Evolutionary conservation across 352 stramenopile genomes (phyloP), one percentile per base, ranked within the genome.

Genomic region (Aphanomyces euteiches): DNA sequence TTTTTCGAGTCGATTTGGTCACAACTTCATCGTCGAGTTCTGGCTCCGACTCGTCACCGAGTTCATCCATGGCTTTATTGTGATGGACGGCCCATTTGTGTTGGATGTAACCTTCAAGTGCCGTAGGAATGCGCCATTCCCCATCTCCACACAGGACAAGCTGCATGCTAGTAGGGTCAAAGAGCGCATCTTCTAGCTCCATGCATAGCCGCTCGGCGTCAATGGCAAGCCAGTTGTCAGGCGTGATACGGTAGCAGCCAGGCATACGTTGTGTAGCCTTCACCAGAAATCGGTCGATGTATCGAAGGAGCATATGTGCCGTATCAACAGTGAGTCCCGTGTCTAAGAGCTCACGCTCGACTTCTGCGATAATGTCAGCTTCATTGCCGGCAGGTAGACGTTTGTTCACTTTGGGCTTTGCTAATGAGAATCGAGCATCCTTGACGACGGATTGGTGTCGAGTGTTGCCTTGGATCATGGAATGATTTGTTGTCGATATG

Each of bases 171-270:
- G 34, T 10, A 4, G 64, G 64, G 39, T 70, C 34, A 58, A 70
- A 70, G 36, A 63, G 43, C 5, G 64, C 64, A 0, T 70, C 64
- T 61, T 70, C 64, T 38, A 70, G 54, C 34, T 70, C 64, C 8
- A 41, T 28, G 21, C 47, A 70, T 17, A 70, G 54, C 8, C 64
- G 64, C 38, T 70, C 64, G 6, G 64, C 50, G 54, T 70, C 64
- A 15, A 70, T 70, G 4, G 64, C 64, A 19, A 70, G 64, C 64
- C 64, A 70, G n/a, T 70, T 70, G 64, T 70, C 64, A 10, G 64
- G 64, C 6, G 64, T 70, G 37, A 70, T 70, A 36, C 64, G 64
- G 54, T 70, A 70, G 54, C 64, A 70, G 5, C 64, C 64, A 4
- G 64, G 64, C 21, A 63, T 47, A 17, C 64, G 64, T 7, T 61